A percentile compares a stretch with the other conserved stretches of the same genome.
phyloP scores from a whole-genome alignment of 371 early-diverging fungal species.

The Caulochytrium protostelioides region DNA sequence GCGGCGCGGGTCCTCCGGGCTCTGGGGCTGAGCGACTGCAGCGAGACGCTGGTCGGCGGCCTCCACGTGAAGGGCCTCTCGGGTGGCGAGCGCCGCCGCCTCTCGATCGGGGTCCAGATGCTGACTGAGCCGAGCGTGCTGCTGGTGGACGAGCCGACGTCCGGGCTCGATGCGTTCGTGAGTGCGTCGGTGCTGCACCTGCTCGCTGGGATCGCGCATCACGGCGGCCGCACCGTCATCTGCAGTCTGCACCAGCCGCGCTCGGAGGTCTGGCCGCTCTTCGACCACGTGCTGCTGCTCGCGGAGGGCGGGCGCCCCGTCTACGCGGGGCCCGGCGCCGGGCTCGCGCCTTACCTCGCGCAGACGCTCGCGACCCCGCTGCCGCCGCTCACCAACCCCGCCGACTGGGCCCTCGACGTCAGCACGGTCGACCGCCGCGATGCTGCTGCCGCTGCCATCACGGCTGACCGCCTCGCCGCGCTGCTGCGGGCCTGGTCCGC shows the following conservation, averaged over 20 bases:
- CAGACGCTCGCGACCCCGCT: constrained; percentile 4
- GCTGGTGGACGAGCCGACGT: constrained; percentile 45
- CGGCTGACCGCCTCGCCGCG: not conserved
- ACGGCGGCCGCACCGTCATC: constrained; percentile 65
- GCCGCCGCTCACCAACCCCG: constrained; percentile 19
- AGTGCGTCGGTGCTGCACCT: constrained; percentile 75
- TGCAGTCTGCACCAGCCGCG: constrained; percentile 89
- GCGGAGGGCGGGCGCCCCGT: constrained; percentile 52
- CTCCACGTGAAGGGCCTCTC: constrained; percentile 13
- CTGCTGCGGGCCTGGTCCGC: too few relatives aligned
- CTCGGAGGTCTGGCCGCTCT: constrained; percentile 66
- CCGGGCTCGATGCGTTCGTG: constrained; percentile 78
- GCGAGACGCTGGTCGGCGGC: constrained; percentile 15
- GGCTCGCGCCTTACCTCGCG: constrained; percentile 13
- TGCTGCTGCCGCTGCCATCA: not conserved
- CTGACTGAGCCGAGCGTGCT: constrained; percentile 24
- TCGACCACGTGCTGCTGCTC: constrained; percentile 69
- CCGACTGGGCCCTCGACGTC: constrained; percentile 23
- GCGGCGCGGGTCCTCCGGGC: constrained; percentile 16
- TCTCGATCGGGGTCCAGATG: constrained; percentile 25
- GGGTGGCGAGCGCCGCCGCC: constrained; percentile 32
- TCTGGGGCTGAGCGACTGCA: constrained; percentile 16
- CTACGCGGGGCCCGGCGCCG: constrained; percentile 42
- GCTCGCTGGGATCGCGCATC: constrained; percentile 53
- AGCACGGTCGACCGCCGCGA: not conserved